Evolutionary conservation across 257 asterid genomes (phyloP).

Genomic region (Scutellaria galericulata): DNA sequence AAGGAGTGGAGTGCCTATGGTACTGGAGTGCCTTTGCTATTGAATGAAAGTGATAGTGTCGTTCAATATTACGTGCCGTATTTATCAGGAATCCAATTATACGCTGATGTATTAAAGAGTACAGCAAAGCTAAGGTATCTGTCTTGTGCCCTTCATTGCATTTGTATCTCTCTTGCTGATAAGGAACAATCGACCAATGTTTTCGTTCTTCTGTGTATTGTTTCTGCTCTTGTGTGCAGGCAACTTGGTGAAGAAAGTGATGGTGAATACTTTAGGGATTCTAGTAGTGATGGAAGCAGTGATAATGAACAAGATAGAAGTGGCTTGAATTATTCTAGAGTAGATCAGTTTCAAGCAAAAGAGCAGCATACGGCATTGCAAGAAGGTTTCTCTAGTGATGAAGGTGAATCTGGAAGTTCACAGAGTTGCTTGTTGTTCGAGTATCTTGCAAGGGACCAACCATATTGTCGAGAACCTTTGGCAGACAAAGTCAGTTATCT

Average conservation of each 20-base stretch:
- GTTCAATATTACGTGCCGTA: conserved; percentile 87
- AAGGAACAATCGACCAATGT: conserved; percentile 13
- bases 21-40: conserved; percentile 87
- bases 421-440: conserved; percentile 75
- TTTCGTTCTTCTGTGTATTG: background rate
- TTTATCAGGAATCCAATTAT: conserved; percentile 83
- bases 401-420: conserved; percentile 83
- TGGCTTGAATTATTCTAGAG: conserved; percentile 48
- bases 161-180: conserved; percentile 8
- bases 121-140: conserved; percentile 61
- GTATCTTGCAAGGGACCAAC: conserved; percentile 71
- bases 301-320: conserved; percentile 77
- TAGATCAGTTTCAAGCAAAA: conserved; percentile 42
- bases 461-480: conserved; percentile 80
- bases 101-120: conserved; percentile 58
- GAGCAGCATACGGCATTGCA: conserved; percentile 48
- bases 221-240: conserved; percentile 44
- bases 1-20: conserved; percentile 99
- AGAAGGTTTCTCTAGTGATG: conserved; percentile 88
- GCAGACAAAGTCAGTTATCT: conserved; percentile 54
- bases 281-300: conserved; percentile 90
- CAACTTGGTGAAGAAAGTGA: conserved; percentile 86
- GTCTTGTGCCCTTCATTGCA: conserved; percentile 21
- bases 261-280: conserved; percentile 72
- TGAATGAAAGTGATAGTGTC: conserved; percentile 64